Evolutionary conservation across 1,284 basidiomycete species (phyloP), one percentile per base, ranked within the genome.

Genomic region (Ganoderma meredithae): DNA sequence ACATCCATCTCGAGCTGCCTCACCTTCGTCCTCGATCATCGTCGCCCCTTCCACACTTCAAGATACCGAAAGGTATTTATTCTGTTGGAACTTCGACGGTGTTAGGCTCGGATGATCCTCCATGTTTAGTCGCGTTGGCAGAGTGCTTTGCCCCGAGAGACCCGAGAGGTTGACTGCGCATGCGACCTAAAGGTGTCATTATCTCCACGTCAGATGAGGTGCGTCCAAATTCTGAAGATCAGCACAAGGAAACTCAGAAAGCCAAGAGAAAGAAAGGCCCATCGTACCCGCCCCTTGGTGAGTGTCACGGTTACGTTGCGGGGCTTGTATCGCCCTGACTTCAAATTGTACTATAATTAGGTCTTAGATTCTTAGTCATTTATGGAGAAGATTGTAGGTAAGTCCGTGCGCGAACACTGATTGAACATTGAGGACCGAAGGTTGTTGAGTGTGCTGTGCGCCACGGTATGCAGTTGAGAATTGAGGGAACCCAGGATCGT

Each of bases 161-260:
- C 47, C 47, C 47, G 22, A 49, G 22, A 49, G 22, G 22, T 25
- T 49, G 22, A 5, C 47, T 49, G 22, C 47, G 22, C 47, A 49
- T 25, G 22, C 47, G 10, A 13, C 8, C n/a, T 13, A 4, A 4
- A 9, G 22, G 47, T 25, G 25, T 25, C 25, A 9, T 49, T 25
- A 22, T 22, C 47, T 49, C n/a, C 22, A 49, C 47, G 47, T 49
- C 47, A 49, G 22, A 49, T 49, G 47, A 49, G 47, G 47, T 49
- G 47, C 22, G 22, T 25, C 25, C 47, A 19, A 49, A 25, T 4
- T 12, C 22, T 12, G 22, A 49, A 22, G 22, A 25, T 49, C 9
- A 49, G n/a, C 22, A 12, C 10, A 49, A 49, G 47, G 47, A 25
- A 49, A 13, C 5, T 25, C n/a, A 25, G 22, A 10, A 49, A 49